Evolutionary conservation across 257 asterid genomes (phyloP).

Genomic region (Salvia rosmarinus): DNA sequence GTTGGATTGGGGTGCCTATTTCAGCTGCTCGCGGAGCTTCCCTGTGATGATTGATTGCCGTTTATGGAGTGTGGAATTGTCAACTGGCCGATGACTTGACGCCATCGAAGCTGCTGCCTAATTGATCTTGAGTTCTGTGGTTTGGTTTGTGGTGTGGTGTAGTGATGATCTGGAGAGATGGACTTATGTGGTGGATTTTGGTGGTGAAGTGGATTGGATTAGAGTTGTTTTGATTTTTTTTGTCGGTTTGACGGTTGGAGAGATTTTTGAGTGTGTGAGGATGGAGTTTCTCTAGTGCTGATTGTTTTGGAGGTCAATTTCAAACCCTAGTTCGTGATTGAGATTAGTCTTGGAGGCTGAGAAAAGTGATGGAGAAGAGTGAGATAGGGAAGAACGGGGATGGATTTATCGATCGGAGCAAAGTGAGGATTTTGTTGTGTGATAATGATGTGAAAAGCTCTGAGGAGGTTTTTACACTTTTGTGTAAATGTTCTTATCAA

Average conservation of each 20-base stretch:
- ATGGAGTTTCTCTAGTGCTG: constrained; percentile 35
- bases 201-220: constrained; percentile 13
- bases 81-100: constrained; percentile 11
- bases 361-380: constrained; percentile 54
- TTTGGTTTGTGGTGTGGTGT: neutral
- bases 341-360: constrained; percentile 14
- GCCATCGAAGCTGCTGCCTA: constrained; percentile 19
- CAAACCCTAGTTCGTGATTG: constrained; percentile 30
- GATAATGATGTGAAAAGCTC: constrained; percentile 82
- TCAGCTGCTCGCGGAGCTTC: constrained; percentile 28
- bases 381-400: constrained; percentile 64
- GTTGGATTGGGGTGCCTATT: constrained; percentile 12
- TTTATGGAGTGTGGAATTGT: constrained; percentile 21
- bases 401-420: constrained; percentile 89
- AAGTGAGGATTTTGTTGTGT: constrained; percentile 86
- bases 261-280: neutral
- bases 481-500: constrained; percentile 90
- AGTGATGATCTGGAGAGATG: constrained; percentile 19
- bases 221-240: neutral
- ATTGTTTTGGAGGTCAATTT: constrained; percentile 26
- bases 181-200: constrained; percentile 20
- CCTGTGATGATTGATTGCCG: constrained; percentile 24
- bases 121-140: neutral
- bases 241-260: constrained; percentile 6
- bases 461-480: constrained; percentile 67